Conservation (phyloP, 768 basidiomycete genomes). For the Calocybe cyanea region DNA sequence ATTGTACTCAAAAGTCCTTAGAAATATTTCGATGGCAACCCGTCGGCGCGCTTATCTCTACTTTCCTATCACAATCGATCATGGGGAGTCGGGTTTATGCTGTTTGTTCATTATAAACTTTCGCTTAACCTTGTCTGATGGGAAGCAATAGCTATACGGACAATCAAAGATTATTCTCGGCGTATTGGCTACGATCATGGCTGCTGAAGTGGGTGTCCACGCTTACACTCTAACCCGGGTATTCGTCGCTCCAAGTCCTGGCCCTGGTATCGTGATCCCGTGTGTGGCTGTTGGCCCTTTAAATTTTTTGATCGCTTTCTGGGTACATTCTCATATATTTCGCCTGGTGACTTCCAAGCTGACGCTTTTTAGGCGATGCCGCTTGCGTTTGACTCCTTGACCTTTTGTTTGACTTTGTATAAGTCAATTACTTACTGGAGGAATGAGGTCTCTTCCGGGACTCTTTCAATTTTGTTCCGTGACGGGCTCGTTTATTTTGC, state of each 20-base stretch:
- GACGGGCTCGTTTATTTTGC: constrained; percentile 24
- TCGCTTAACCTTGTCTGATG: no score
- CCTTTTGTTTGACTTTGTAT: constrained; percentile 13
- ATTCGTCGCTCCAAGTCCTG: constrained; percentile 11
- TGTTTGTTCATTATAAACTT: constrained; percentile 12
- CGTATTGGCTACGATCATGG: constrained; percentile 12
- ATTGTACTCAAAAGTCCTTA: background rate
- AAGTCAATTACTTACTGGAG: constrained; percentile 7
- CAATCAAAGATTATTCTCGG: constrained; percentile 12
- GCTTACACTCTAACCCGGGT: constrained; percentile 16
- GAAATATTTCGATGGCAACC: constrained; percentile 21
- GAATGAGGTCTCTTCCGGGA: constrained; percentile 4
- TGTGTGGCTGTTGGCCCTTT: constrained; percentile 20
- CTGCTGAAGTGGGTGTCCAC: constrained; percentile 13
- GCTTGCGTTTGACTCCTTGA: constrained; percentile 15
- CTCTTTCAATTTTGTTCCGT: constrained; percentile 8
- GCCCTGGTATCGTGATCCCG: constrained; percentile 13
- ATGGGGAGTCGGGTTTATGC: constrained; percentile 24
- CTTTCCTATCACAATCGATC: constrained; percentile 22
- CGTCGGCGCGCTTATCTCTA: constrained; percentile 21
- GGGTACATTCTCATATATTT: constrained; percentile 16
- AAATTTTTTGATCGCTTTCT: constrained; percentile 20
- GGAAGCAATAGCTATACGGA: constrained; percentile 20
- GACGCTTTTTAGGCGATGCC: constrained; percentile 8
- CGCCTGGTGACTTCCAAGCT: no score